phyloP scores from a whole-genome alignment of 805 yeast species.

The Pichia eremophila region DNA sequence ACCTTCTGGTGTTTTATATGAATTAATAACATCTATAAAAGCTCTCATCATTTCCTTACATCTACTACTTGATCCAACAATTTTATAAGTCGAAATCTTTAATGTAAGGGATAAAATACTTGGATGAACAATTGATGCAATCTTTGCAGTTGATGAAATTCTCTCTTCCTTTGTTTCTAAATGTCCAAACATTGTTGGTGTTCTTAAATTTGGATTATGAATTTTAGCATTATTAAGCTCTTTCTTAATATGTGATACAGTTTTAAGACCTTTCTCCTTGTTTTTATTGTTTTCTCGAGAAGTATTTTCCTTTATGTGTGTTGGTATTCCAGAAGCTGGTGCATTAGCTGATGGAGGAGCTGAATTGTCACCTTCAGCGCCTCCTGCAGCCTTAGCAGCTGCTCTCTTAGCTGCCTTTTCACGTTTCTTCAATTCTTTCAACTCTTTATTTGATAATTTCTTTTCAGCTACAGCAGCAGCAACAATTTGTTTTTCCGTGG shows the following conservation, averaged over 20 bases:
- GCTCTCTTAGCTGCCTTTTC: constrained; percentile 92
- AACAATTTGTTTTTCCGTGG: neutral
- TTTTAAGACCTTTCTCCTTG: constrained; percentile 27
- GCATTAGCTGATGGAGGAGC: neutral
- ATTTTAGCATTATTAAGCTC: constrained; percentile 43
- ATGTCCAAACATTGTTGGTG: constrained; percentile 67
- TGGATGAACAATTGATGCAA: constrained; percentile 76
- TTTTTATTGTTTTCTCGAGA: neutral
- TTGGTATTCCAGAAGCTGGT: no score
- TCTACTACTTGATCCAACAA: constrained; percentile 85
- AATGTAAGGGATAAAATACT: constrained; percentile 69
- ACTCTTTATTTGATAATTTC: constrained; percentile 60
- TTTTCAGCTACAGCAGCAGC: constrained; percentile 2
- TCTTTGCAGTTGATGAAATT: constrained; percentile 44
- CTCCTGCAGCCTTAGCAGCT: constrained; percentile 42
- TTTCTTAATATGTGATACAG: constrained; percentile 43
- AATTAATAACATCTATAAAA: constrained; percentile 68
- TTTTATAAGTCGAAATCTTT: constrained; percentile 70
- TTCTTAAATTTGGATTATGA: constrained; percentile 34
- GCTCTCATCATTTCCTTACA: constrained; percentile 78
- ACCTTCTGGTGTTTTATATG: constrained; percentile 77
- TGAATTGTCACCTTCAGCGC: constrained; percentile 4
- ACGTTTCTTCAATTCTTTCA: constrained; percentile 77
- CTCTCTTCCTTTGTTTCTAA: constrained; percentile 74
- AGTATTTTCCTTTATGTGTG: neutral